These are phyloP conservation scores for Lepidium sativum DNA, from an alignment of 345 rosid species.

Conservation along the genomic window DNA sequence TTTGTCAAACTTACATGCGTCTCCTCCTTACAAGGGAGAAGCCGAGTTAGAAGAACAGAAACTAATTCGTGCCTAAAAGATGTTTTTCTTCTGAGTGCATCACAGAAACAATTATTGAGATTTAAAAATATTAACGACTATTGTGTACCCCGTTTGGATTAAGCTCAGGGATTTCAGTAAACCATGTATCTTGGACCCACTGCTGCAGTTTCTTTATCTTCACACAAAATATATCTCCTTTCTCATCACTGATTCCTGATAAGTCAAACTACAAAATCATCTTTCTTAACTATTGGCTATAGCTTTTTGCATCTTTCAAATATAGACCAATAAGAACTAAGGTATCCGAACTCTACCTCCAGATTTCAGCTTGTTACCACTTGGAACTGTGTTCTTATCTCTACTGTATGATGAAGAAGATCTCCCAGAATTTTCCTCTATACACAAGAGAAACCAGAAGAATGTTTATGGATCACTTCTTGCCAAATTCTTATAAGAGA, in stretches of 20 bases:
- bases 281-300: constrained; percentile 4
- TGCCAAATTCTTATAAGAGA: not conserved
- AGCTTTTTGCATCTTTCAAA: not conserved
- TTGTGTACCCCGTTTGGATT: constrained; percentile 45
- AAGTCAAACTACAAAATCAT: constrained; percentile 9
- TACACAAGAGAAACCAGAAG: not conserved
- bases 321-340: not conserved
- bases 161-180: constrained; percentile 39
- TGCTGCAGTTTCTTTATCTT: constrained; percentile 51
- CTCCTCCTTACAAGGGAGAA: constrained; percentile 32
- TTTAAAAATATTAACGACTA: not conserved
- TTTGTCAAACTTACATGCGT: constrained; percentile 38
- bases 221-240: constrained; percentile 34
- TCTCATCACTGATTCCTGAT: constrained; percentile 34
- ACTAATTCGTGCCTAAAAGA: constrained; percentile 49
- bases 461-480: not conserved
- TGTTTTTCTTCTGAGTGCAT: constrained; percentile 19
- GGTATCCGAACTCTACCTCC: constrained; percentile 12
- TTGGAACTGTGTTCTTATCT: constrained; percentile 14
- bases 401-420: constrained; percentile 20
- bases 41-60: constrained; percentile 47
- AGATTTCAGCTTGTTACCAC: constrained; percentile 11
- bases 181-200: constrained; percentile 41
- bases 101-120: constrained; percentile 4
- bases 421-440: constrained; percentile 23